phyloP scores from a whole-genome alignment of 2,329 filamentous ascomycete species.

The Apiospora kogelbergensis region DNA sequence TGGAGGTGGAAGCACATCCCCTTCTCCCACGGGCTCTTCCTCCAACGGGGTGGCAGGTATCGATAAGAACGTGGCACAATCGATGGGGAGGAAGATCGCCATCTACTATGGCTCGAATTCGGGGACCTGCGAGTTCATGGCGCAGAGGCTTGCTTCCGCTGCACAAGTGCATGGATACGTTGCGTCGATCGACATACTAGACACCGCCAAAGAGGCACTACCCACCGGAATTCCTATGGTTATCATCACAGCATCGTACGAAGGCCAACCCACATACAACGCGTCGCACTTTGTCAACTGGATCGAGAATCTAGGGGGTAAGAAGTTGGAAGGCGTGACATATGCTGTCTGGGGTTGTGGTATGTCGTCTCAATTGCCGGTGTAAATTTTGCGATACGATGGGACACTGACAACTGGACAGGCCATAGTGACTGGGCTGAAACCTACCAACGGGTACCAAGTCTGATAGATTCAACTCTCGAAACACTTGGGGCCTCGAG shows the following conservation, averaged over 20 bases:
- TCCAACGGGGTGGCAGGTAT: slow-evolving; percentile 9
- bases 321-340: slow-evolving; percentile 54
- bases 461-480: slow-evolving; percentile 48
- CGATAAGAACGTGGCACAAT: not conserved
- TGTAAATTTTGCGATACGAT: slow-evolving; percentile 20
- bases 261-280: slow-evolving; percentile 73
- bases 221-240: slow-evolving; percentile 62
- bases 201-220: slow-evolving; percentile 60
- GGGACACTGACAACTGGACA: slow-evolving; percentile 29
- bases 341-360: slow-evolving; percentile 74
- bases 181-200: slow-evolving; percentile 53
- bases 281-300: slow-evolving; percentile 67
- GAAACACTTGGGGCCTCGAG: slow-evolving; percentile 45
- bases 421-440: slow-evolving; percentile 40
- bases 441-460: slow-evolving; percentile 60
- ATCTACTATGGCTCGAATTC: slow-evolving; percentile 74
- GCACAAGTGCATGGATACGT: slow-evolving; percentile 60
- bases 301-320: slow-evolving; percentile 51
- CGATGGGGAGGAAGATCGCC: slow-evolving; percentile 48
- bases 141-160: slow-evolving; percentile 60
- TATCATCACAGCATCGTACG: slow-evolving; percentile 69
- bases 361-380: slow-evolving; percentile 30
- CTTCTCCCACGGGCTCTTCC: not conserved
- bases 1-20: not conserved
- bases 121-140: slow-evolving; percentile 71